Evolutionary conservation across 495 filamentous ascomycete species (phyloP).

Genomic region (Talaromyces adpressus): DNA sequence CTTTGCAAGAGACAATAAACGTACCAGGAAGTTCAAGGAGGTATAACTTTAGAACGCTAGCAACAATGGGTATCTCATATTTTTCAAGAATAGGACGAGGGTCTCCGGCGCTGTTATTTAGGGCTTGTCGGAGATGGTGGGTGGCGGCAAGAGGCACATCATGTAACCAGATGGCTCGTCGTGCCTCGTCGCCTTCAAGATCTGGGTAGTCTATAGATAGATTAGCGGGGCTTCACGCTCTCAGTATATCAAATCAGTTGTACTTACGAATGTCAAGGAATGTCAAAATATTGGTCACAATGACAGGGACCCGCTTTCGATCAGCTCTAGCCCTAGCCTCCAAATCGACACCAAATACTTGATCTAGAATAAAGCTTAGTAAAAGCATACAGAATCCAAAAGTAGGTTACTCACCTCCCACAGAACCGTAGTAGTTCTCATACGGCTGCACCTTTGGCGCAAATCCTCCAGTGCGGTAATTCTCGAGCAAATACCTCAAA

Average conservation of each 20-base stretch:
- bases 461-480: constrained; percentile 91
- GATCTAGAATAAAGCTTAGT: constrained; percentile 47
- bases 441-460: constrained; percentile 87
- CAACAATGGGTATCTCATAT: constrained; percentile 90
- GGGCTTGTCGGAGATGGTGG: constrained; percentile 69
- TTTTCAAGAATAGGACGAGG: constrained; percentile 68
- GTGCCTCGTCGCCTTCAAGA: constrained; percentile 91
- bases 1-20: constrained; percentile 15
- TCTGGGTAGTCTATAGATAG: constrained; percentile 70
- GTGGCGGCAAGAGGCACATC: constrained; percentile 83
- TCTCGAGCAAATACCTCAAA: constrained; percentile 92
- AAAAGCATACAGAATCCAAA: background rate
- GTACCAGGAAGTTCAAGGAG: constrained; percentile 90
- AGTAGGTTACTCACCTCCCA: constrained; percentile 52
- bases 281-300: constrained; percentile 88
- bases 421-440: constrained; percentile 98
- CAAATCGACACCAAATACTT: constrained; percentile 95
- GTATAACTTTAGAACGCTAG: constrained; percentile 90
- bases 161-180: constrained; percentile 86
- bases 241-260: background rate
- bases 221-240: constrained; percentile 10
- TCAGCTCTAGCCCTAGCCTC: constrained; percentile 90
- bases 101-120: constrained; percentile 87
- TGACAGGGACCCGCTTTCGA: constrained; percentile 86
- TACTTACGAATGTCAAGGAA: constrained; percentile 79